Evolutionary conservation across 371 early-diverging fungal species (phyloP).

Genomic region (Mucor lusitanicus): DNA sequence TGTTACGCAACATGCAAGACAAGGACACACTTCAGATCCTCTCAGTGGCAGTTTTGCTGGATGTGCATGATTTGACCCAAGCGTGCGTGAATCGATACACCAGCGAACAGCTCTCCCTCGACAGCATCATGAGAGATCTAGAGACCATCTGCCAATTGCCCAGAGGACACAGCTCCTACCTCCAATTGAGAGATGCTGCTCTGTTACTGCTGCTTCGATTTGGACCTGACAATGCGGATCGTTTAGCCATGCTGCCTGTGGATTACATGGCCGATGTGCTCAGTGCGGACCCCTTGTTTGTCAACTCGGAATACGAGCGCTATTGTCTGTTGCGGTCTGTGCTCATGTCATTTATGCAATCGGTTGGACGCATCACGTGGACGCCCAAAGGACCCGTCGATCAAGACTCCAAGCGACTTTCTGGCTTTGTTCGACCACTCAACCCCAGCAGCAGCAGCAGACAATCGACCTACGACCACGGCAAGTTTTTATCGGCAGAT

Average conservation of each 20-base stretch:
- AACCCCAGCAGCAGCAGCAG: not conserved
- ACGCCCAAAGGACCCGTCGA: slow-evolving; percentile 42
- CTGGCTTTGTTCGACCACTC: slow-evolving; percentile 37
- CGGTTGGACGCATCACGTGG: slow-evolving; percentile 48
- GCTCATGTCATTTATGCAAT: slow-evolving; percentile 41
- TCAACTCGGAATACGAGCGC: slow-evolving; percentile 41
- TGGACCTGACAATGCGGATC: slow-evolving; percentile 38
- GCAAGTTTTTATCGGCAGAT: slow-evolving; percentile 16
- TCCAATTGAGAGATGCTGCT: slow-evolving; percentile 43
- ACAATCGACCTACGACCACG: not conserved
- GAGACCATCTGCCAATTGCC: slow-evolving; percentile 51
- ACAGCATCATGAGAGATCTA: slow-evolving; percentile 43
- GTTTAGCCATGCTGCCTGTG: slow-evolving; percentile 37
- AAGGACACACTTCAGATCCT: slow-evolving; percentile 40
- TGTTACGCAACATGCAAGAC: slow-evolving; percentile 26
- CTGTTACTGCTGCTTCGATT: slow-evolving; percentile 38
- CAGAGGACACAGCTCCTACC: slow-evolving; percentile 31
- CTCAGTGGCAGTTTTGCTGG: slow-evolving; percentile 39
- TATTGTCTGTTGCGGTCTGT: slow-evolving; percentile 40
- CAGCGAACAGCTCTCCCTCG: slow-evolving; percentile 32
- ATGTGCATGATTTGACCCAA: slow-evolving; percentile 38
- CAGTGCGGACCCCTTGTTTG: slow-evolving; percentile 45
- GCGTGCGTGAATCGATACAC: slow-evolving; percentile 41
- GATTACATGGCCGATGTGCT: slow-evolving; percentile 54
- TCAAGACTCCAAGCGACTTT: slow-evolving; percentile 42